These are phyloP conservation scores for Penicillium soppii DNA, from an alignment of 495 filamentous ascomycete genomes.

Conservation along the genomic window DNA sequence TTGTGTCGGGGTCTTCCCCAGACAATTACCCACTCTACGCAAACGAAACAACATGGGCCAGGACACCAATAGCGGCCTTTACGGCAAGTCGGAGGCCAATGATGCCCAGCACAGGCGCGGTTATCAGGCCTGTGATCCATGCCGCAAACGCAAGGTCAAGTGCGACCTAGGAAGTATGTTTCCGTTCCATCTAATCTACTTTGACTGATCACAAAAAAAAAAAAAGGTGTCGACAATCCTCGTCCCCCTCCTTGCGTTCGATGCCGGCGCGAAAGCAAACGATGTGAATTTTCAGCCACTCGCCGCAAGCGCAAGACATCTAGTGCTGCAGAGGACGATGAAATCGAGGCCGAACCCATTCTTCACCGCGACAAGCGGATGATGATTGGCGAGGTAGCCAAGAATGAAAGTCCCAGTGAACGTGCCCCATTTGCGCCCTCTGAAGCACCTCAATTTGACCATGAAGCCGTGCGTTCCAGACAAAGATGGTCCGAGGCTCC, in stretches of 20 bases:
- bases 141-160: constrained; percentile 85
- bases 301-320: constrained; percentile 81
- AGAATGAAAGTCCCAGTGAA: constrained; percentile 29
- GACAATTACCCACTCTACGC: constrained; percentile 25
- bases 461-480: constrained; percentile 21
- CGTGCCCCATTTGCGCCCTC: constrained; percentile 28
- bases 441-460: constrained; percentile 28
- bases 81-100: constrained; percentile 33
- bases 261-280: constrained; percentile 88
- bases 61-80: constrained; percentile 23
- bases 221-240: constrained; percentile 76
- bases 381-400: constrained; percentile 43
- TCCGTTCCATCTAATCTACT: not conserved
- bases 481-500: constrained; percentile 37
- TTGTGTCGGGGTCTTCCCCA: constrained; percentile 25
- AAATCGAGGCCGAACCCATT: constrained; percentile 34
- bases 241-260: constrained; percentile 91
- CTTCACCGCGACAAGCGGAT: constrained; percentile 53
- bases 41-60: constrained; percentile 23
- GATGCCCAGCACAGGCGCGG: constrained; percentile 64
- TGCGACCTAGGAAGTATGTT: constrained; percentile 79
- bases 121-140: constrained; percentile 89
- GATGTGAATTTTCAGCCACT: constrained; percentile 97
- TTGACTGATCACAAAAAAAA: constrained; percentile 13
- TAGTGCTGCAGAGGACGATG: constrained; percentile 60